Base-by-base conservation (phyloP, 345 rosid species). In the Triadica sebifera region DNA sequence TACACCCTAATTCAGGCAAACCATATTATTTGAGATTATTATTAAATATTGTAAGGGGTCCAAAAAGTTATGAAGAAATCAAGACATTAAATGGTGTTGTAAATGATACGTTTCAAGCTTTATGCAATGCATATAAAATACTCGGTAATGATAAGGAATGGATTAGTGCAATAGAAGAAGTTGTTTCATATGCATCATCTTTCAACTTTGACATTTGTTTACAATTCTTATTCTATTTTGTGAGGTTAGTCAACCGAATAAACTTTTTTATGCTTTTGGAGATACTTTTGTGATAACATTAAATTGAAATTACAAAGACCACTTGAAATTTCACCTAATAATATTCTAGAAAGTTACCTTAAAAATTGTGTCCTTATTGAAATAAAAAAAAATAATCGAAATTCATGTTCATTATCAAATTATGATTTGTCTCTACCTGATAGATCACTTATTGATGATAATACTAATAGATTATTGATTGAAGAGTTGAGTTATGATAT, bases 151-250 rank as follows among this genome's bases (percentile, higher is more conserved):
- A 50, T 29, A 8, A 10, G 0, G 55, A 75, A 6, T 75, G 69
- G 63, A 1, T 6, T 0, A 4, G 29, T 0, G 67, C 50, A 5
- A 0, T 75, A 0, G 8, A 22, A 43, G 66, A 67, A n/a, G 39
- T 5, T 0, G 12, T 0, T 4, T 13, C 4, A 41, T 0, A n/a
- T 66, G 64, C 0, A 0, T 49, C 0, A 3, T 24, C 0, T 2
- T 29, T 1, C 17, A 65, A 55, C 0, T 65, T 0, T 0, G 19
- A 0, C 6, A 56, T 1, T 5, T 74, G 1, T 74, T 74, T 56
- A 45, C 19, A 0, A 64, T 43, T 0, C 45, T 60, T 6, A 10
- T 52, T 1, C 1, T 65, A 3, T 52, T 63, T 20, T 64, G 43
- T 39, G 22, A 51, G 6, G 69, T 64, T 4, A 22, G 3, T 1